phyloP scores from a whole-genome alignment of 129 eudicot genomes.

The Saposhnikovia divaricata region DNA sequence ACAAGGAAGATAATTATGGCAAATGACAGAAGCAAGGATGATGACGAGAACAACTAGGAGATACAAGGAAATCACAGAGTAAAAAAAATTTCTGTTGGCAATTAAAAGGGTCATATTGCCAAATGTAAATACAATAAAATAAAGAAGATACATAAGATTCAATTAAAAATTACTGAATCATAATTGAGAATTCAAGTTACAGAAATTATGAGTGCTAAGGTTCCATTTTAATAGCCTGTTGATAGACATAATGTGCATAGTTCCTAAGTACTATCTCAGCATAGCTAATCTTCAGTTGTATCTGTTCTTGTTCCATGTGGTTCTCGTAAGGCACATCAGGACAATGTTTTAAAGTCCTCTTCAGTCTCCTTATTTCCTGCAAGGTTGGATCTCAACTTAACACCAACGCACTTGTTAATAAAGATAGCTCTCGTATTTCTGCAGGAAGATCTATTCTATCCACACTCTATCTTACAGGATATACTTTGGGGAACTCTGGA shows the following conservation, averaged over 20 bases:
- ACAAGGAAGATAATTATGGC: background rate
- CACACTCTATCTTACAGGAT: conserved; percentile 82
- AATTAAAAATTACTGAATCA: background rate
- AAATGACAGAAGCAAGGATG: background rate
- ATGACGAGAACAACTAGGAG: background rate
- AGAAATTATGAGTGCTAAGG: background rate
- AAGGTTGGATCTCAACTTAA: too few species aligned
- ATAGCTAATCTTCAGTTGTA: background rate
- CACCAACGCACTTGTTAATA: background rate
- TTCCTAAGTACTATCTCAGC: background rate
- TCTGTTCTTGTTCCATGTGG: background rate
- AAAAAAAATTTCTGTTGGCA: background rate
- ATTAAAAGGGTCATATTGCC: background rate
- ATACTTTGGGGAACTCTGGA: conserved; percentile 80
- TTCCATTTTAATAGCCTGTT: background rate
- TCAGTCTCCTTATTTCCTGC: background rate
- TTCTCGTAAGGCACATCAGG: background rate
- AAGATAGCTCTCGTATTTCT: conserved; percentile 6
- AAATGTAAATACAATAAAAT: background rate
- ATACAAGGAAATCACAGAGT: background rate
- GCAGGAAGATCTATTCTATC: conserved; percentile 97
- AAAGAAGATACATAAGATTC: background rate
- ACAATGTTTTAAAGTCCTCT: background rate
- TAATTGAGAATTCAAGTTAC: background rate
- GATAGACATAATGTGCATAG: background rate